A percentile compares a stretch with the other conserved stretches of the same genome.
Evolutionary conservation across 805 yeast genomes (phyloP).

Genomic region (Candida sphagnicola): DNA sequence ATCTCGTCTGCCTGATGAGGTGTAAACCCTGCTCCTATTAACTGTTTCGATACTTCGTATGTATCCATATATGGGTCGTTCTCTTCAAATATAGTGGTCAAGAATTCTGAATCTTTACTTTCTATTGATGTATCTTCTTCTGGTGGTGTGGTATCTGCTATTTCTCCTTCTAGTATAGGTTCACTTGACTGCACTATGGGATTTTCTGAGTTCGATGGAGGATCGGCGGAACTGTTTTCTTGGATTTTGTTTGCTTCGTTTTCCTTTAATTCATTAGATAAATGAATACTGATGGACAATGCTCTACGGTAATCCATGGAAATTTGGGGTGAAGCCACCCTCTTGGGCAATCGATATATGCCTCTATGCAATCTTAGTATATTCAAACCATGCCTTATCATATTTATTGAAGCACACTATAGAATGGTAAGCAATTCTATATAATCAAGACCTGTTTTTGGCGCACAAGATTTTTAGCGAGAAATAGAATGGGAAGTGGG

Average conservation of each 20-base stretch:
- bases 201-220: background rate
- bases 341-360: background rate
- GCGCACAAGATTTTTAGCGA: background rate
- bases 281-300: background rate
- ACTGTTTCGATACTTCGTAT: slow-evolving; percentile 50
- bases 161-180: background rate
- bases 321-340: background rate
- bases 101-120: slow-evolving; percentile 10
- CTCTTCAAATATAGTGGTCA: slow-evolving; percentile 56
- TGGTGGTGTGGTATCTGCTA: background rate
- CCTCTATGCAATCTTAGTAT: background rate
- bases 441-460: background rate
- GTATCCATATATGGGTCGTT: slow-evolving; percentile 45
- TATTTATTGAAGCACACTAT: background rate
- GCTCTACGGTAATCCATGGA: background rate
- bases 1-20: slow-evolving; percentile 58
- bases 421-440: no score
- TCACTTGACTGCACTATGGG: background rate
- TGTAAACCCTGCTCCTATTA: slow-evolving; percentile 55
- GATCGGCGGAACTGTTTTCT: no score
- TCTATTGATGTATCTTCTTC: background rate
- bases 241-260: background rate
- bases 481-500: background rate
- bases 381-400: slow-evolving; percentile 5
- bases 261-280: no score